Base-by-base conservation (phyloP, 2,329 filamentous ascomycete genomes). In the Colletotrichum higginsianum region DNA sequence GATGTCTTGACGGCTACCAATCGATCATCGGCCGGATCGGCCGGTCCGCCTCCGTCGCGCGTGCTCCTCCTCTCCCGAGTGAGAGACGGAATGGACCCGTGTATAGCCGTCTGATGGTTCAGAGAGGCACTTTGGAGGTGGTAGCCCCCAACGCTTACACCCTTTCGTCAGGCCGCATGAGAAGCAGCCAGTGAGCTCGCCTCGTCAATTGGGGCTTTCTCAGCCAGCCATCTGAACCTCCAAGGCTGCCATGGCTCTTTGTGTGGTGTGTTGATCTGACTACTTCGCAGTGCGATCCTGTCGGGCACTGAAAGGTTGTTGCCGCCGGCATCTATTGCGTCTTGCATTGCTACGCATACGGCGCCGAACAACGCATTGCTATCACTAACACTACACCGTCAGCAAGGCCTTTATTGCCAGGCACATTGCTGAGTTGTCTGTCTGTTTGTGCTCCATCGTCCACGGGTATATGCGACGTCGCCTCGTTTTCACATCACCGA, bases 261-360 rank as follows among this genome's bases (percentile, higher is more conserved):
- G 16, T 35, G 56, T 71, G 56, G 78, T 78, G 78, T 80, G 75
- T 76, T 74, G 75, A 80, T 79, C 80, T 78, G 80, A 82, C 79
- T 78, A 78, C 77, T 76, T 80, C 73, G 73, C 77, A 76, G 73
- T 71, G 46, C 38, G n/a, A 78, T 80, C 78, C 80, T 79, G 85
- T 87, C 87, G 86, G 86, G 85, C 82, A 86, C 77, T 79, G 82
- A 84, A 80, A 80, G 83, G 81, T 82, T 80, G 71, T 82, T 83
- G 77, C 82, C 82, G 81, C 84, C 82, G 79, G 80, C 79, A 80
- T 79, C 79, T 79, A 79, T 76, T 76, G 75, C 78, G 76, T 77
- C 75, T 73, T 46, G 38, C 60, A 55, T n/a, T 16, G 12, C 26
- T 55, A 40, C 18, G 58, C 40, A 53, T 63, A 60, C 49, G 35